Evolutionary conservation across 2,329 filamentous ascomycete species (phyloP).

Genomic region (Alternaria triticina): DNA sequence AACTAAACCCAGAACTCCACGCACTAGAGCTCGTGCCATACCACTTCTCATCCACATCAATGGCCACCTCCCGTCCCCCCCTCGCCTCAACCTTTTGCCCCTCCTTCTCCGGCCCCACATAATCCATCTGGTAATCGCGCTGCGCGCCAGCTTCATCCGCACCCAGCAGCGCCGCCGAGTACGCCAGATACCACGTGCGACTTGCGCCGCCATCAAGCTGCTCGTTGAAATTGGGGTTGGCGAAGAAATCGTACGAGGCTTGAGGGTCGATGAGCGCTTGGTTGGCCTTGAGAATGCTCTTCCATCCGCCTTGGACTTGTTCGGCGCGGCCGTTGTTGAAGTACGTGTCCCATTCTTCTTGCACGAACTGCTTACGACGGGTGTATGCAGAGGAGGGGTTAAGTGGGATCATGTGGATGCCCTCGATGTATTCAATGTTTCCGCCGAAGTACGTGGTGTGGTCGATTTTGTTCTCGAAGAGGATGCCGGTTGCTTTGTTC

Average conservation of each 20-base stretch:
- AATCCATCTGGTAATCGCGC: not conserved
- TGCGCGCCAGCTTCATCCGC: not conserved
- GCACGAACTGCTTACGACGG: constrained; percentile 74
- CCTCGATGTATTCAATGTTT: constrained; percentile 70
- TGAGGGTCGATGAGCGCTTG: constrained; percentile 77
- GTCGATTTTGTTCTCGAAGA: constrained; percentile 97
- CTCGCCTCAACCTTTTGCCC: not conserved
- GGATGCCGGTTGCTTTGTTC: constrained; percentile 75
- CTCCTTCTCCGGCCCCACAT: not conserved
- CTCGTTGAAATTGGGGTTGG: constrained; percentile 67
- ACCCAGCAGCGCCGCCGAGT: constrained; percentile 39
- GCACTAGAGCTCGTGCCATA: not conserved
- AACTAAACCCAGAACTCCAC: not conserved
- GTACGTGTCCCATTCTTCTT: constrained; percentile 70
- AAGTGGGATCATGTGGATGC: constrained; percentile 84
- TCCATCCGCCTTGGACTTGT: constrained; percentile 77
- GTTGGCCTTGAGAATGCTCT: constrained; percentile 82
- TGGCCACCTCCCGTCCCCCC: not conserved
- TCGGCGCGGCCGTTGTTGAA: constrained; percentile 75
- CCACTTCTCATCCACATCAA: not conserved
- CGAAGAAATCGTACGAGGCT: constrained; percentile 78
- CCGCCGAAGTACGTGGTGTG: constrained; percentile 87
- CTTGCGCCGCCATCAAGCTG: constrained; percentile 82
- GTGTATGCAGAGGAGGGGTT: constrained; percentile 74
- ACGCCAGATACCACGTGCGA: constrained; percentile 49